Evolutionary conservation across 2,329 filamentous ascomycete genomes (phyloP).

Genomic region (Alternaria triticina): DNA sequence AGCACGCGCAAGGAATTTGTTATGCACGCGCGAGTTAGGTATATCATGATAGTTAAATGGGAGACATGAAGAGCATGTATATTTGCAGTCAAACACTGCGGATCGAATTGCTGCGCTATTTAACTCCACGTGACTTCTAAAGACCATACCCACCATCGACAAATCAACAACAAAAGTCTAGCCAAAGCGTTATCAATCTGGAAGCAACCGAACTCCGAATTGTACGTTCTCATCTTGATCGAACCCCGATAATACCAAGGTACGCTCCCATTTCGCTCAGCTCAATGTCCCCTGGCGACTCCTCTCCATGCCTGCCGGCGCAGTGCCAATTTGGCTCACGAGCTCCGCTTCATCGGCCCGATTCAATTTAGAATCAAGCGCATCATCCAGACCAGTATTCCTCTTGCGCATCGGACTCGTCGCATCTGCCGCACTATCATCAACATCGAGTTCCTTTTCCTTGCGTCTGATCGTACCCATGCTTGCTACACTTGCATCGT

Average conservation of each 20-base stretch:
- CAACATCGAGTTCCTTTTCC: slow-evolving; percentile 49
- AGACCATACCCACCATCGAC: not conserved
- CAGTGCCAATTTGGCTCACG: slow-evolving; percentile 32
- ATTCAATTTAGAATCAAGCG: slow-evolving; percentile 14
- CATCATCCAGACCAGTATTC: slow-evolving; percentile 35
- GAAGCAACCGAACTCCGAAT: not conserved
- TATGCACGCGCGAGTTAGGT: not conserved
- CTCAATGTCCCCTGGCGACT: slow-evolving; percentile 36
- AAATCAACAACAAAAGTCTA: not conserved
- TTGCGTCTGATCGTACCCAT: slow-evolving; percentile 29
- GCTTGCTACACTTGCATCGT: slow-evolving; percentile 35
- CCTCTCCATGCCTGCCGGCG: slow-evolving; percentile 38
- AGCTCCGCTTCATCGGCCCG: slow-evolving; percentile 26
- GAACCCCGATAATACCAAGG: not conserved
- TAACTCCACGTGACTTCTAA: not conserved
- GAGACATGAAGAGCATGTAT: not conserved
- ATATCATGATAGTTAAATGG: not conserved
- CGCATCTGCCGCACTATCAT: slow-evolving; percentile 50
- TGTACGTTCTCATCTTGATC: not conserved
- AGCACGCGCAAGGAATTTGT: not conserved
- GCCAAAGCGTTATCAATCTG: not conserved
- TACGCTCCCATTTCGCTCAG: not conserved
- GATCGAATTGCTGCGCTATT: not conserved
- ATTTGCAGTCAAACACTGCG: not conserved
- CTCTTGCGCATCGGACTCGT: slow-evolving; percentile 44